phyloP scores from a whole-genome alignment of 1,139 yeast genomes.

The Yamadazyma pseudoaaseri region DNA sequence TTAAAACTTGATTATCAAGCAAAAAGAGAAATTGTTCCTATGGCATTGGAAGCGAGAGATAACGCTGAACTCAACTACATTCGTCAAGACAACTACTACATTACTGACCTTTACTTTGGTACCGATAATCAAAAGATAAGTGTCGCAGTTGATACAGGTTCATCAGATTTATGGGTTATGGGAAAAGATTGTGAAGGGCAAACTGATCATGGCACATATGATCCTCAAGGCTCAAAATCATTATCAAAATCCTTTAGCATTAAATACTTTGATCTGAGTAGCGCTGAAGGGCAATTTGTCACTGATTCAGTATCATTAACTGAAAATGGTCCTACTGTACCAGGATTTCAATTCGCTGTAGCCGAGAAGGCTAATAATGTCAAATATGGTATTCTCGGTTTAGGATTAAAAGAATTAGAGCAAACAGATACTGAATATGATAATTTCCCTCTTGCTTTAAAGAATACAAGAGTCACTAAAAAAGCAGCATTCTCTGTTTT shows the following conservation, averaged over 20 bases:
- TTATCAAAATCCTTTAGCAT: constrained; percentile 39
- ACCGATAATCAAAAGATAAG: constrained; percentile 19
- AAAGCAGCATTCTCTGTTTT: constrained; percentile 22
- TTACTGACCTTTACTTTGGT: constrained; percentile 3
- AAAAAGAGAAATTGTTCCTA: not conserved
- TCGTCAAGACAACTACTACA: constrained; percentile 1
- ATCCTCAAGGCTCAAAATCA: constrained; percentile 20
- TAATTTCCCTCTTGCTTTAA: constrained; percentile 22
- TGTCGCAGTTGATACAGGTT: constrained; percentile 43
- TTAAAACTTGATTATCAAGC: constrained; percentile 1
- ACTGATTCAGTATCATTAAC: constrained; percentile 34
- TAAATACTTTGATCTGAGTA: constrained; percentile 57
- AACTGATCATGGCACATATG: constrained; percentile 9
- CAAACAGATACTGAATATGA: constrained; percentile 9
- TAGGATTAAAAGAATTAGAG: constrained; percentile 1
- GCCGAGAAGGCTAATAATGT: constrained; percentile 5
- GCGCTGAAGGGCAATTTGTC: constrained; percentile 61
- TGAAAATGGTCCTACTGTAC: constrained; percentile 7
- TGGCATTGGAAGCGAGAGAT: not conserved
- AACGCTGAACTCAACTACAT: not conserved
- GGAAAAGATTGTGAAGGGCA: constrained; percentile 6
- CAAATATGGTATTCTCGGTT: constrained; percentile 3
- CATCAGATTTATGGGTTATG: constrained; percentile 45
- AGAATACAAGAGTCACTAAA: constrained; percentile 19
- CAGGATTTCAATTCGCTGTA: constrained; percentile 6